Evolutionary conservation across 2,329 filamentous ascomycete genomes (phyloP), one percentile per base, ranked within the genome.

Genomic region (Penicillium hesseltinei): DNA sequence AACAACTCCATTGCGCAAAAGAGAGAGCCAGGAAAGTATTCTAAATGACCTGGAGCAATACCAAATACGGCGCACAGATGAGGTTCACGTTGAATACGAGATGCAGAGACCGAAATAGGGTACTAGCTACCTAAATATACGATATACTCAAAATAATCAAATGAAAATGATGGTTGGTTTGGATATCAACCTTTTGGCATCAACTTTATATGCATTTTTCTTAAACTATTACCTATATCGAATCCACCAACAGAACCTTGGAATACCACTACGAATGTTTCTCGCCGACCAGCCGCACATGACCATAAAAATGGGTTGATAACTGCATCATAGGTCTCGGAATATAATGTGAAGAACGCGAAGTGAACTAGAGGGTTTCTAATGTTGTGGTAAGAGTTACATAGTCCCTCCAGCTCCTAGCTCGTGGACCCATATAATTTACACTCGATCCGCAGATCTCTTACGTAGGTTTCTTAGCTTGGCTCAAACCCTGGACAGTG

Each of bases 11-110:
- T 23, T 6, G 15, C 9, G 4, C 51, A 58, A 36, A 33, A 49
- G 49, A 11, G 57, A 61, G 19, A 66, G 64, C 27, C 54, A 63
- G 43, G 63, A 67, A 40, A 62, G 46, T 29, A 66, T 67, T 8
- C 47, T 67, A 11, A 45, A 49, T 27, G 56, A 40, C 6, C 40
- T 43, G 8, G 38, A 54, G n/a, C 46, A 51, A 5, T 29, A 55
- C 10, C n/a, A 58, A 23, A 67, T 67, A 31, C 62, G 59, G 40
- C 61, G 65, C n/a, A 66, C 63, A 5, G 65, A 67, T 51, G 49
- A 67, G 23, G 62, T 67, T 23, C 51, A 42, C 9, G 59, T 66
- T 17, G 46, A 66, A 48, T 67, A 66, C 51, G 65, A 67, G 51
- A 52, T 61, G 50, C 51, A 54, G 23, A 23, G 33, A 25, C n/a